A percentile compares a stretch with the other conserved stretches of the same genome.
Evolutionary conservation across 2,329 filamentous ascomycete species (phyloP).

Genomic region (Paecilomyces dactylethromorphus): DNA sequence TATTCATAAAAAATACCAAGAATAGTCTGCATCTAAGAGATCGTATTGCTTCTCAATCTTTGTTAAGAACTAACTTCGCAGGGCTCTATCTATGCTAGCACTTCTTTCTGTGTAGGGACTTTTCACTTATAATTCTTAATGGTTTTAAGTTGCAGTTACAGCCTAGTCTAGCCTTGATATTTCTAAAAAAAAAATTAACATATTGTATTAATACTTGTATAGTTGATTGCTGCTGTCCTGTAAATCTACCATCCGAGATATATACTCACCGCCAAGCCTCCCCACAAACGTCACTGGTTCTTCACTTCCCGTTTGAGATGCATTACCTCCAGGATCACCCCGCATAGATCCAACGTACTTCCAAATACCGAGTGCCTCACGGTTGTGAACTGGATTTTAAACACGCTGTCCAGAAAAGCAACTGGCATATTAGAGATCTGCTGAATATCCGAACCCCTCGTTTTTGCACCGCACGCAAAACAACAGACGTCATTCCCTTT

Average conservation of each 20-base stretch:
- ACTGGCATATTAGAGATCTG: background rate
- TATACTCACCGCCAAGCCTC: conserved; percentile 11
- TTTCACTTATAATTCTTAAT: too few species aligned
- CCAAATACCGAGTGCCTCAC: background rate
- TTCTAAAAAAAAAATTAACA: too few species aligned
- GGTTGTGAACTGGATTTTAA: background rate
- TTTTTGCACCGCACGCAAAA: background rate
- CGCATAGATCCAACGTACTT: background rate
- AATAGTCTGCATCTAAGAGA: too few species aligned
- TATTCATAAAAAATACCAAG: background rate
- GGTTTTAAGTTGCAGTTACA: too few species aligned
- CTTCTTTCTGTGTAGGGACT: too few species aligned
- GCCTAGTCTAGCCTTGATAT: too few species aligned
- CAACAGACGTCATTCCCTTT: background rate
- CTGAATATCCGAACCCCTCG: background rate
- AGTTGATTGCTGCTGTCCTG: too few species aligned
- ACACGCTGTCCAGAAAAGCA: background rate
- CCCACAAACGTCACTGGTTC: conserved; percentile 5
- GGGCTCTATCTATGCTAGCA: too few species aligned
- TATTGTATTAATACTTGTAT: too few species aligned
- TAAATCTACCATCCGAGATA: background rate
- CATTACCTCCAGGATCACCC: conserved; percentile 4
- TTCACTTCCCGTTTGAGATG: conserved; percentile 12
- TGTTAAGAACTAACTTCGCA: too few species aligned
- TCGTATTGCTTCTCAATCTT: too few species aligned